These are phyloP conservation scores for Ceratonia siliqua DNA, from an alignment of 306 rosid species.

Conservation along the genomic window DNA sequence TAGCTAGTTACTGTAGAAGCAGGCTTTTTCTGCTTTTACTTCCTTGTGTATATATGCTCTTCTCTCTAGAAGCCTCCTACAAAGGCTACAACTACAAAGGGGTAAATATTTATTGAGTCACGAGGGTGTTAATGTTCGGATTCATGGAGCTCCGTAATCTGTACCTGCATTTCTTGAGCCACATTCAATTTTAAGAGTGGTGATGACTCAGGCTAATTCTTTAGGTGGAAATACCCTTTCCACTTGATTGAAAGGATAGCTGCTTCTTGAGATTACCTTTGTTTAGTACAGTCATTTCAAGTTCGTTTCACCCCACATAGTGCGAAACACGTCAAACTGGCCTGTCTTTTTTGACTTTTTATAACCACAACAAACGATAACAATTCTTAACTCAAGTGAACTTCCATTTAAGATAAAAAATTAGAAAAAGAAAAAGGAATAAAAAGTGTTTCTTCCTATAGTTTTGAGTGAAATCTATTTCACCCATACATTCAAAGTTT, in stretches of 20 bases:
- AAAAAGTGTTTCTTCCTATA: not conserved
- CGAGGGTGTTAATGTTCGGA: slow-evolving; percentile 1
- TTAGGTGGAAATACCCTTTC: not conserved
- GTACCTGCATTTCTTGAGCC: slow-evolving; percentile 11
- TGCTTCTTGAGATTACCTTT: not conserved
- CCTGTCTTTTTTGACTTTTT: not conserved
- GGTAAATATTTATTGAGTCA: slow-evolving; percentile 19
- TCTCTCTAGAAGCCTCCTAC: slow-evolving; percentile 23
- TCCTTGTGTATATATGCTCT: slow-evolving; percentile 20
- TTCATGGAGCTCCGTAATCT: slow-evolving; percentile 2
- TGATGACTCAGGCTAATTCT: not conserved
- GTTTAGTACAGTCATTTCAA: not conserved
- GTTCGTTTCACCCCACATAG: not conserved
- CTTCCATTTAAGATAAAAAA: not conserved
- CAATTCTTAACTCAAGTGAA: slow-evolving; percentile 14
- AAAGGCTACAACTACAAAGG: slow-evolving; percentile 16
- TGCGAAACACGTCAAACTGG: not conserved
- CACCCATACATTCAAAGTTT: not conserved
- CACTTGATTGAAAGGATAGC: not conserved
- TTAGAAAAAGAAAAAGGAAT: not conserved
- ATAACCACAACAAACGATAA: not conserved
- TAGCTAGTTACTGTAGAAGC: slow-evolving; percentile 31
- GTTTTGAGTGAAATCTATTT: not conserved
- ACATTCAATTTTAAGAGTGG: slow-evolving; percentile 8
- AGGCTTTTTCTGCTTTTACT: slow-evolving; percentile 32